Conservation (phyloP, 1,284 basidiomycete species). For the Gastroboletus turbinatus region DNA sequence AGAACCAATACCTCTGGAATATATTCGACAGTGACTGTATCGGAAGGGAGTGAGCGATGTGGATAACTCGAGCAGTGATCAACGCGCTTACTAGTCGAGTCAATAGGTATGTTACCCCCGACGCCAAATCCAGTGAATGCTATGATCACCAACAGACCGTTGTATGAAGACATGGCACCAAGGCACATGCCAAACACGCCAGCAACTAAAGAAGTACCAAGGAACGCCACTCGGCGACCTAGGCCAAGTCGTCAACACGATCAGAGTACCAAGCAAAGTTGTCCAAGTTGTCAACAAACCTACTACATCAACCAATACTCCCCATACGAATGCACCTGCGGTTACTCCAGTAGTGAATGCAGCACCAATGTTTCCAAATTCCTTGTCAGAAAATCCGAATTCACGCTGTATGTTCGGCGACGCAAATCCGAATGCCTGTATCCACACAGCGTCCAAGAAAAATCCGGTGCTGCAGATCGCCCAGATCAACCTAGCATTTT, state of each 20-base stretch:
- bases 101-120: conserved; percentile 20
- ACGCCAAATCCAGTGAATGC: conserved; percentile 18
- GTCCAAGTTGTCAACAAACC: conserved; percentile 7
- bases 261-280: too few species aligned
- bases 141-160: conserved; percentile 8
- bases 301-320: conserved; percentile 15
- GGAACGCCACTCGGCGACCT: conserved; percentile 20
- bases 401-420: conserved; percentile 12
- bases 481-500: conserved; percentile 19
- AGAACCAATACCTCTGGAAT: conserved; percentile 11
- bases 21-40: conserved; percentile 17
- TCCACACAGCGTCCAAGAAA: conserved; percentile 15
- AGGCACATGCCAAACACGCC: conserved; percentile 17
- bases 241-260: not conserved
- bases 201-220: conserved; percentile 13
- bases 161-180: conserved; percentile 14
- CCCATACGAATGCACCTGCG: conserved; percentile 16
- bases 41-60: not conserved
- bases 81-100: conserved; percentile 14
- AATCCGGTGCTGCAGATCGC: conserved; percentile 14
- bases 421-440: not conserved
- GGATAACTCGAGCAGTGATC: not conserved
- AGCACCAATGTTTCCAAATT: conserved; percentile 11
- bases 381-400: conserved; percentile 18
- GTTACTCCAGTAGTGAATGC: conserved; percentile 3